Evolutionary conservation across 768 basidiomycete genomes (phyloP).

Genomic region (Rickenella mellea): DNA sequence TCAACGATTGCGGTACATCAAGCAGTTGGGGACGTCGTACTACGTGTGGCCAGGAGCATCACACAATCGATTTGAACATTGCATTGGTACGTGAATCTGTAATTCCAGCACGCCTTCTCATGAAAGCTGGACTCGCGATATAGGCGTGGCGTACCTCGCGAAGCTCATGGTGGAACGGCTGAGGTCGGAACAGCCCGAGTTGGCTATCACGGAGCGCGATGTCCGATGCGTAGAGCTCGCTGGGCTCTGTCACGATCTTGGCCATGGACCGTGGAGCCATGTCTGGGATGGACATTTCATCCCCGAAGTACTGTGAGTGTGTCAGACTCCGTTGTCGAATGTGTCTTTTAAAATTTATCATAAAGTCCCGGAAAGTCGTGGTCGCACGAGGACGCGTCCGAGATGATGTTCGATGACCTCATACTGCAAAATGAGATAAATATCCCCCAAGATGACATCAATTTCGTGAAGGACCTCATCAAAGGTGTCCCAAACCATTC

Average conservation of each 20-base stretch:
- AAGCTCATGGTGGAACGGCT: conserved; percentile 53
- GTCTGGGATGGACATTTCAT: conserved; percentile 76
- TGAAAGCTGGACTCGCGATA: neutral
- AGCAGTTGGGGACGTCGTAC: conserved; percentile 72
- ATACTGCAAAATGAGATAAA: conserved; percentile 44
- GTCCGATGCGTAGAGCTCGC: conserved; percentile 72
- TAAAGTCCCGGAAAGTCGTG: conserved; percentile 42
- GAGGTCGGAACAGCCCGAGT: conserved; percentile 43
- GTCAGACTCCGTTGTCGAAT: neutral
- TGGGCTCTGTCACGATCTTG: conserved; percentile 77
- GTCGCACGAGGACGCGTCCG: conserved; percentile 73
- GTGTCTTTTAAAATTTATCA: no score
- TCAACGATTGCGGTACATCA: conserved; percentile 67
- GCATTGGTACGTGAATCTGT: conserved; percentile 43
- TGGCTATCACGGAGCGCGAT: conserved; percentile 62
- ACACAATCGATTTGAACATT: conserved; percentile 80
- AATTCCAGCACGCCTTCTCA: neutral
- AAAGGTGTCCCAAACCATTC: conserved; percentile 37
- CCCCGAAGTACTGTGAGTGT: conserved; percentile 50
- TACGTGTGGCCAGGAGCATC: conserved; percentile 72
- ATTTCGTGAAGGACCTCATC: conserved; percentile 73
- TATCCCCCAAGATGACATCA: conserved; percentile 37
- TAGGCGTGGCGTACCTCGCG: conserved; percentile 71
- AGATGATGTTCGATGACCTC: conserved; percentile 74
- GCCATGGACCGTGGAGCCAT: conserved; percentile 82